Evolutionary conservation across 441 rosid species (phyloP).

Genomic region (Pelargonium exstipulatum): DNA sequence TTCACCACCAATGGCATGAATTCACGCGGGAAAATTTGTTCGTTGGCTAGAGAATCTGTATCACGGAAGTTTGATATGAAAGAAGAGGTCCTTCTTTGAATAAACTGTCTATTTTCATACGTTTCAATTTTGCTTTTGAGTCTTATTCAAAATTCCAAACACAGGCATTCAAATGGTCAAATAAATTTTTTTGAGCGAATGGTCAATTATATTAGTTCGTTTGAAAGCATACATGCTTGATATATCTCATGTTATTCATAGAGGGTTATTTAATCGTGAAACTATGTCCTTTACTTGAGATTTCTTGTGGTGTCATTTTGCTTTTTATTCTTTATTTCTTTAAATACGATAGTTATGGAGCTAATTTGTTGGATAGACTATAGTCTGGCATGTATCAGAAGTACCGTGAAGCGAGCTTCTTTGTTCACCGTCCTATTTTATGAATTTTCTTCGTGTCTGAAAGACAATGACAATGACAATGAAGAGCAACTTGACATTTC

Average conservation of each 20-base stretch:
- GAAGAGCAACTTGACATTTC: not conserved
- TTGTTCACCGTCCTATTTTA: not conserved
- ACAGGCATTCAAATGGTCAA: not conserved
- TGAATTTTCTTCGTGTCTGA: conserved; percentile 9
- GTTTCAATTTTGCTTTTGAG: not conserved
- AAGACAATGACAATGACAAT: not conserved
- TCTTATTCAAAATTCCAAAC: not conserved
- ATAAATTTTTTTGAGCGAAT: not conserved
- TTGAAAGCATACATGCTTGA: not conserved
- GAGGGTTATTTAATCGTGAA: not conserved
- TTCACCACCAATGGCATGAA: conserved; percentile 39
- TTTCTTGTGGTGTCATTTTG: not conserved
- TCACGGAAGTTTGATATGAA: conserved; percentile 78
- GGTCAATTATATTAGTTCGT: not conserved
- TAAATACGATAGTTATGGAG: not conserved
- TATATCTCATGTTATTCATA: not conserved
- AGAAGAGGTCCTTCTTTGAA: conserved; percentile 60
- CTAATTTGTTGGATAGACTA: not conserved
- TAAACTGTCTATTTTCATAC: conserved; percentile 14
- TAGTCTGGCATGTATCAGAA: not conserved
- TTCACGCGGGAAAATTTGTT: conserved; percentile 44
- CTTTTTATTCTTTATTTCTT: not conserved
- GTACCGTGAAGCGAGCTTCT: not conserved
- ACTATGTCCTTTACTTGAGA: conserved; percentile 3
- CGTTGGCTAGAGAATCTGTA: conserved; percentile 67